Base-by-base conservation (phyloP, 1,284 basidiomycete species). In the Austropuccinia psidii region DNA sequence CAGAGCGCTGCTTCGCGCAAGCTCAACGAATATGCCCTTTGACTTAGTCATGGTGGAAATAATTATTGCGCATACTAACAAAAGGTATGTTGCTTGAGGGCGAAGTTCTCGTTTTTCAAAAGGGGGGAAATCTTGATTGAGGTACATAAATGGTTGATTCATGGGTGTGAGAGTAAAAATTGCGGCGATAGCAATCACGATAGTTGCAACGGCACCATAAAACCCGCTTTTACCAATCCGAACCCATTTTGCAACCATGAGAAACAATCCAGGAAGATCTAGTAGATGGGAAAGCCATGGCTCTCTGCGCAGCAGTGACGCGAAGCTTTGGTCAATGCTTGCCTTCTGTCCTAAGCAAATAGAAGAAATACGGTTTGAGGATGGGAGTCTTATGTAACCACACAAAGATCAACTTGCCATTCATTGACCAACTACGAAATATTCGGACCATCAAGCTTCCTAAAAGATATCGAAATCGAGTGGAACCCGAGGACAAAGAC, bases 401-500 rank as follows among this genome's bases (percentile, higher is more conserved):
- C 8, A 47, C 1, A 27, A 21, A 21, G 52, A 0, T 1, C 41
- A 17, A 35, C 69, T 7, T 17, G 75, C 77, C 77, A 58, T 77
- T 77, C 47, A 68, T 68, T 1, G 77, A 73, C 77, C 77, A 77
- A 1, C 58, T 57, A 0, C 77, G 73, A 62, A 77, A 75, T 0
- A 76, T 1, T 4, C 77, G 73, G 1, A 77, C 35, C 0, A 74
- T 45, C 13, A 49, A 41, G 0, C 67, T 73, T 0, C 68, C 24
- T 1, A 62, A 17, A 17, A 39, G 15, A 29, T 60, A 49, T 6
- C 43, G 21, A 35, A 41, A 19, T 21, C 54, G 31, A 15, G 27
- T 49, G 6, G 45, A 33, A 52, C 29, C 21, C 7, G 58, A 49
- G 17, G 43, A 27, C 19, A 64, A 33, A 49, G 35, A 37, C 0